phyloP scores from a whole-genome alignment of 208 protist genomes.

The Leishmania braziliensis region DNA sequence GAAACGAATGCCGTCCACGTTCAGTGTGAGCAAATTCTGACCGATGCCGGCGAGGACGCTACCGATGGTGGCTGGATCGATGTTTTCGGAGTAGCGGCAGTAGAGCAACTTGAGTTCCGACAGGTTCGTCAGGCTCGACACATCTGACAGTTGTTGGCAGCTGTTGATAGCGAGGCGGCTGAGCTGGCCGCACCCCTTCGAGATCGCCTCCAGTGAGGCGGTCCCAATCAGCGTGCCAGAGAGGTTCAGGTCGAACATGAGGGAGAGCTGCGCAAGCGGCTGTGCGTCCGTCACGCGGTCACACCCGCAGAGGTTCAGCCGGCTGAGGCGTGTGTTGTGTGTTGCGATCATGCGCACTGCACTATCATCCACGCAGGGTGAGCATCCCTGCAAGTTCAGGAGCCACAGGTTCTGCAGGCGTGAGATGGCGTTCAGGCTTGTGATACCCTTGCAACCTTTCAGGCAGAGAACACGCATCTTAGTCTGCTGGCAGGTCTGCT shows the following conservation, averaged over 20 bases:
- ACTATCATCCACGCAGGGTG: slow-evolving; percentile 54
- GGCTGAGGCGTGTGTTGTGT: slow-evolving; percentile 61
- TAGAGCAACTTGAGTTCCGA: slow-evolving; percentile 74
- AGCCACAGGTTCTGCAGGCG: slow-evolving; percentile 66
- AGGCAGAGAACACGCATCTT: slow-evolving; percentile 58
- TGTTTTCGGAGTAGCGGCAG: slow-evolving; percentile 78
- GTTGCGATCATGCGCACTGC: slow-evolving; percentile 58
- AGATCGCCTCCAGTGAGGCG: slow-evolving; percentile 51
- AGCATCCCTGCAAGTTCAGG: slow-evolving; percentile 72
- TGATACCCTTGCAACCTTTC: slow-evolving; percentile 68
- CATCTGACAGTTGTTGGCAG: slow-evolving; percentile 53
- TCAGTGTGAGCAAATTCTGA: slow-evolving; percentile 60
- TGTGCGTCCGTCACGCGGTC: slow-evolving; percentile 61
- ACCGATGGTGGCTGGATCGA: slow-evolving; percentile 46
- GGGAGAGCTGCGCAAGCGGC: slow-evolving; percentile 50
- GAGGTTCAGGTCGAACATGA: slow-evolving; percentile 74
- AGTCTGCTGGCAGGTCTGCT: slow-evolving; percentile 60
- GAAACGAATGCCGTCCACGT: slow-evolving; percentile 72
- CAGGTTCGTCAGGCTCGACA: slow-evolving; percentile 46
- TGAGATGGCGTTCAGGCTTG: slow-evolving; percentile 47
- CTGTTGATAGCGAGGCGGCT: slow-evolving; percentile 79
- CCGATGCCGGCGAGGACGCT: slow-evolving; percentile 51
- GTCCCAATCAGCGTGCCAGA: slow-evolving; percentile 57
- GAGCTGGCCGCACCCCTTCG: slow-evolving; percentile 57
- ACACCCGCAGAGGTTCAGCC: slow-evolving; percentile 75